Conservation (phyloP, 305 asterid species). For the Petunia hybrid region DNA sequence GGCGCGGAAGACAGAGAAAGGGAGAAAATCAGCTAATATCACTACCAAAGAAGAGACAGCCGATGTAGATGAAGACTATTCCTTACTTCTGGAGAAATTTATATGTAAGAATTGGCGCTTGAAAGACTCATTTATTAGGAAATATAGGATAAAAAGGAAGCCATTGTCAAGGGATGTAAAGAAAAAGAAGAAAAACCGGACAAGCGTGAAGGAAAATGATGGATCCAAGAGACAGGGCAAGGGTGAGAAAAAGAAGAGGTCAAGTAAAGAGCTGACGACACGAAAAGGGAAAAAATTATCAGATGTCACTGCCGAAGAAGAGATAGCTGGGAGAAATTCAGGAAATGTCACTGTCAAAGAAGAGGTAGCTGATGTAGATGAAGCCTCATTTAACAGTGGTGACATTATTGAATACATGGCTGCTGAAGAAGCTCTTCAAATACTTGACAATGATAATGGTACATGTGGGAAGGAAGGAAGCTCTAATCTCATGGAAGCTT, state of each 20-base stretch:
- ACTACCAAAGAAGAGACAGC: constrained; percentile 15
- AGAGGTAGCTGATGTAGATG: constrained; percentile 24
- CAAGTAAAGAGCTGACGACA: not conserved
- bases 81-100: constrained; percentile 29
- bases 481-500: constrained; percentile 9
- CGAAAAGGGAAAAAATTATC: constrained; percentile 12
- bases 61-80: constrained; percentile 28
- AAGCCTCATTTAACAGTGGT: constrained; percentile 8
- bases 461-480: constrained; percentile 23
- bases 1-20: constrained; percentile 17
- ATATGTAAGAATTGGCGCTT: constrained; percentile 27
- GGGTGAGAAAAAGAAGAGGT: constrained; percentile 2
- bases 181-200: constrained; percentile 28
- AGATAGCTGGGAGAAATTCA: not conserved
- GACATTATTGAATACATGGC: not conserved
- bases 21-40: constrained; percentile 21
- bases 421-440: constrained; percentile 26
- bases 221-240: constrained; percentile 5
- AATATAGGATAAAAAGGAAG: constrained; percentile 7
- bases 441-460: constrained; percentile 17
- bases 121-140: constrained; percentile 1
- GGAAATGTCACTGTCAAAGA: constrained; percentile 27
- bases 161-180: not conserved
- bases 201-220: constrained; percentile 2
- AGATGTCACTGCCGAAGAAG: not conserved